Conservation (phyloP, 2,329 filamentous ascomycete genomes). For the Cladobotryum protrusum region DNA sequence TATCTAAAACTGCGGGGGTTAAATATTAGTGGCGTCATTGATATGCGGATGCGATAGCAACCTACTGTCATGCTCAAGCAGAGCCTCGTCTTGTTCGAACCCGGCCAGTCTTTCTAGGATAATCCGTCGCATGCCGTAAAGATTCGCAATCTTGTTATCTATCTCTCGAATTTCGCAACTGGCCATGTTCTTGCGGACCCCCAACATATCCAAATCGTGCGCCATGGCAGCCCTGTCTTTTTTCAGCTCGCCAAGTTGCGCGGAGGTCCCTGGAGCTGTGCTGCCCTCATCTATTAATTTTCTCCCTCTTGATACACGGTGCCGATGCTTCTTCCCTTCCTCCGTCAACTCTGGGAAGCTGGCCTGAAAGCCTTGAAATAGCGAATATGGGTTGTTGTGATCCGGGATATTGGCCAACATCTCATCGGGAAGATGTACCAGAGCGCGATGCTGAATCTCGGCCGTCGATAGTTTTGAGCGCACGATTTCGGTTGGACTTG, state of each 20-base stretch:
- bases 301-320: slow-evolving; percentile 66
- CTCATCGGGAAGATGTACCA: slow-evolving; percentile 84
- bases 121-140: slow-evolving; percentile 87
- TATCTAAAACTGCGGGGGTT: slow-evolving; percentile 50
- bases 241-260: slow-evolving; percentile 66
- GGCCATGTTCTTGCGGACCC: slow-evolving; percentile 94
- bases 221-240: slow-evolving; percentile 74
- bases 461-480: slow-evolving; percentile 82
- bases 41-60: slow-evolving; percentile 13
- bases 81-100: slow-evolving; percentile 82
- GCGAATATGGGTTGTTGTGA: slow-evolving; percentile 75
- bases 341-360: slow-evolving; percentile 69
- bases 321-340: slow-evolving; percentile 62
- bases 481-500: slow-evolving; percentile 88
- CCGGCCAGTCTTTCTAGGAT: slow-evolving; percentile 80
- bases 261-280: slow-evolving; percentile 47
- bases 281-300: slow-evolving; percentile 66
- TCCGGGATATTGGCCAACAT: slow-evolving; percentile 86
- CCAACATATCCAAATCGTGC: slow-evolving; percentile 85
- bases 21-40: not conserved
- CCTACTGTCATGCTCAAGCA: slow-evolving; percentile 83
- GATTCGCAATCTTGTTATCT: slow-evolving; percentile 90
- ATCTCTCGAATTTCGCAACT: slow-evolving; percentile 94
- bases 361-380: slow-evolving; percentile 95
- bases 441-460: slow-evolving; percentile 90